Percentiles rank a stretch among this genome's conserved stretches.
These are phyloP conservation scores for Eleusine indica DNA, from an alignment of 176 grass and related monocot genomes.

Conservation along the genomic window DNA sequence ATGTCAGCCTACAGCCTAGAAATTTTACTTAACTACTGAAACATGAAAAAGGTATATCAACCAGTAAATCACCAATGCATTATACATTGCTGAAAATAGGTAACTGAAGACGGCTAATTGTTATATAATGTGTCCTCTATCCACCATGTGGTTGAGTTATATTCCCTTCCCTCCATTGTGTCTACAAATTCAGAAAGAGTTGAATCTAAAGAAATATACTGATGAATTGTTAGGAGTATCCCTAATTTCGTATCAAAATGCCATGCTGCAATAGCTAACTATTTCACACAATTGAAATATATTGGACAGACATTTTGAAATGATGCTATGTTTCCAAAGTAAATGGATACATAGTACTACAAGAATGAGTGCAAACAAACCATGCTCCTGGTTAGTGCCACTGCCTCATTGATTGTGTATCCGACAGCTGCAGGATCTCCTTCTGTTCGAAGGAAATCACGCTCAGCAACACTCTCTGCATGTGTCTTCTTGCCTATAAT, in stretches of 20 bases:
- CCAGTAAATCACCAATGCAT: conserved; percentile 11
- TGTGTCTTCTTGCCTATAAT: conserved; percentile 57
- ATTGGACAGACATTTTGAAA: conserved; percentile 2
- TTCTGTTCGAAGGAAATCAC: conserved; percentile 89
- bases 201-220: neutral
- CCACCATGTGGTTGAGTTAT: conserved; percentile 21
- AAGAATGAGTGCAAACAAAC: conserved; percentile 52
- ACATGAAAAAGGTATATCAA: conserved; percentile 25
- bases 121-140: neutral
- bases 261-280: neutral
- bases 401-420: conserved; percentile 91
- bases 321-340: neutral
- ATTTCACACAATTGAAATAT: neutral
- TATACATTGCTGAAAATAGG: neutral
- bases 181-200: neutral
- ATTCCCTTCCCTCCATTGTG: neutral
- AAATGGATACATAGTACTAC: neutral
- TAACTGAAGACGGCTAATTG: neutral
- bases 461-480: conserved; percentile 71
- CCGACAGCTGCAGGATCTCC: conserved; percentile 90
- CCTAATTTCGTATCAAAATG: neutral
- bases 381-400: conserved; percentile 89
- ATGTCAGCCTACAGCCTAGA: neutral
- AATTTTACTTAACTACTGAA: neutral
- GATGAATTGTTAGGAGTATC: neutral